These are phyloP conservation scores for Limonium bicolor DNA, from an alignment of 148 eudicot genomes.

Conservation along the genomic window DNA sequence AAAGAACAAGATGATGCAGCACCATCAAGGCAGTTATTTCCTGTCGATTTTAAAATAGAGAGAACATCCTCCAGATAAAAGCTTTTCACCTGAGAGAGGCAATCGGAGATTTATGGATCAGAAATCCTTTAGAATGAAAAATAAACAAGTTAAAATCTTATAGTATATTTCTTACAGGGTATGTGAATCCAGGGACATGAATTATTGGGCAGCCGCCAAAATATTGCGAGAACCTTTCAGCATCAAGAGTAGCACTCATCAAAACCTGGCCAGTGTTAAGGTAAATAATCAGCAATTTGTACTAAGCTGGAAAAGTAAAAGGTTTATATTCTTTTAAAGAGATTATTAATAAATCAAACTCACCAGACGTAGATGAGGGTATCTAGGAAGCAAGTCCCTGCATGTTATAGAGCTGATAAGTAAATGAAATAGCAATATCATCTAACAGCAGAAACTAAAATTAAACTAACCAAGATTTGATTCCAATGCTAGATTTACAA, in stretches of 20 bases:
- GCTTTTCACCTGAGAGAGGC: conserved; percentile 51
- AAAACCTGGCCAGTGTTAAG: no score
- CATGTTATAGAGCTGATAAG: no score
- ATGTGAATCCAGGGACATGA: conserved; percentile 89
- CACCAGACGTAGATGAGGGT: conserved; percentile 77
- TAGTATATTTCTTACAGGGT: conserved; percentile 48
- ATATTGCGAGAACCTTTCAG: conserved; percentile 86
- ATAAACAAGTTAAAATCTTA: background rate
- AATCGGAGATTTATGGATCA: background rate
- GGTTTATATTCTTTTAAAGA: no score
- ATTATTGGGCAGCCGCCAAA: conserved; percentile 92
- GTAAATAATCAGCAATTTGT: no score
- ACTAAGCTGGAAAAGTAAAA: no score
- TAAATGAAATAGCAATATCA: no score
- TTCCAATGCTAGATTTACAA: no score
- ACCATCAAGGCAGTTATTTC: conserved; percentile 31
- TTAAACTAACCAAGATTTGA: no score
- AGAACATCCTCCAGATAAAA: conserved; percentile 82
- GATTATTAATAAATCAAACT: no score
- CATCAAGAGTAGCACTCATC: conserved; percentile 99
- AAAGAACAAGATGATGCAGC: conserved; percentile 9
- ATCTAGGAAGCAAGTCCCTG: conserved; percentile 89
- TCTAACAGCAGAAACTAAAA: no score
- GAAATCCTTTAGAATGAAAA: background rate
- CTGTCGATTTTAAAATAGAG: conserved; percentile 27